Base-by-base conservation (phyloP, 257 asterid species). In the Cynanchum wilfordii region DNA sequence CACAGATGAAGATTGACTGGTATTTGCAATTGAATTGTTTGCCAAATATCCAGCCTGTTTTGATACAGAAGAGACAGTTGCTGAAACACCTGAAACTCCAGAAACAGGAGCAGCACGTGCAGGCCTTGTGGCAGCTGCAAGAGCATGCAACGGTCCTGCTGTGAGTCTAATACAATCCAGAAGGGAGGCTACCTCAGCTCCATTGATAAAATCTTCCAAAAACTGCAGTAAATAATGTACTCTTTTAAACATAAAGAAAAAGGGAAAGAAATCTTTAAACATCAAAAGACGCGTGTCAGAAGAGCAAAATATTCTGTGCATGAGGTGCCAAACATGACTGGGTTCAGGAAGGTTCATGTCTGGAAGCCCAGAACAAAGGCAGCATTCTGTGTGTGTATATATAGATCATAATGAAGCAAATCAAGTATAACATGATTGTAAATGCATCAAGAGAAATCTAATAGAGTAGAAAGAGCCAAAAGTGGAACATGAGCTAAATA, bases 31-130 rank as follows among this genome's bases (percentile, higher is more conserved):
- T 68, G 91, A 79, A 84, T 77, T 88, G 88, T 79, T 80, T 54
- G 95, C 85, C 38, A 85, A 9, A 36, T 79, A 84, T 76, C 88
- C 93, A 72, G 79, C 81, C 85, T 90, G 99, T 83, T 90, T 95
- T 68, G 89, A 69, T 64, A 83, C 75, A 80, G 97, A 84, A 59
- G 95, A 73, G 63, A 85, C 71, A 59, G 93, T 67, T 47, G 89
- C 74, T 70, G 94, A 19, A 77, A 89, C 82, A 79, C 88, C 84
- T 69, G 96, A 82, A 79, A 87, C 87, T 63, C 92, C 98, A 52
- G 98, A 87, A 79, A 95, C 94, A 67, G 99, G 94, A 77, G 99
- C 98, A 80, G 99, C 99, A 75, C 99, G 90, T 68, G 99, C 99
- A 73, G 99, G 98, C 79, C 99, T 85, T 44, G 99, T 92, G 64